Percentiles rank a stretch among this genome's conserved stretches.
phyloP scores from a whole-genome alignment of 2,329 filamentous ascomycete genomes.

The Fusarium begoniae region DNA sequence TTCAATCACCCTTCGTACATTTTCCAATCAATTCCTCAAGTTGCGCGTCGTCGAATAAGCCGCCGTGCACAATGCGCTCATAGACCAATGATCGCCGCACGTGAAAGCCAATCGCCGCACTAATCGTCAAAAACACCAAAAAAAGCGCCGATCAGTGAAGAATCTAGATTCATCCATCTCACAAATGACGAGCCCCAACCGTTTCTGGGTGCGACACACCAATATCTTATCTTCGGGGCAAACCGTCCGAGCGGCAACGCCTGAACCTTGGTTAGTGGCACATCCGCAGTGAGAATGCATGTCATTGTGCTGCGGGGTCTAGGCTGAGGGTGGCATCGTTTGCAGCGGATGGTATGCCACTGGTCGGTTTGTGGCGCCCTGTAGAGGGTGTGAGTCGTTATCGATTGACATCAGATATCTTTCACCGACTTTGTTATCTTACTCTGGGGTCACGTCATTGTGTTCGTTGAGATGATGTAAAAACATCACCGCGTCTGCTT shows the following conservation, averaged over 20 bases:
- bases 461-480: neutral
- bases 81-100: neutral
- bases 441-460: neutral
- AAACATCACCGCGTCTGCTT: neutral
- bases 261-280: constrained; percentile 7
- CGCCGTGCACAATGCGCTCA: neutral
- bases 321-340: neutral
- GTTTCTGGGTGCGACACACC: neutral
- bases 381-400: constrained; percentile 13
- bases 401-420: constrained; percentile 30
- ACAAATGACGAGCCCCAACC: neutral
- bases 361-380: neutral
- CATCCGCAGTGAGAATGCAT: neutral
- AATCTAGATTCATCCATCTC: neutral
- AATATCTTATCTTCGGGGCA: constrained; percentile 24
- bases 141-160: neutral
- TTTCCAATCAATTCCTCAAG: neutral
- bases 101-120: neutral
- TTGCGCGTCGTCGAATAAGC: neutral
- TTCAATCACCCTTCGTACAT: neutral
- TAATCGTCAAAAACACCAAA: neutral
- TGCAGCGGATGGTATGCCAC: neutral
- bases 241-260: constrained; percentile 2
- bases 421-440: constrained; percentile 16
- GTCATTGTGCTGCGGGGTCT: constrained; percentile 14